phyloP scores from a whole-genome alignment of 2,329 filamentous ascomycete species.

The Neonectria magnoliae region DNA sequence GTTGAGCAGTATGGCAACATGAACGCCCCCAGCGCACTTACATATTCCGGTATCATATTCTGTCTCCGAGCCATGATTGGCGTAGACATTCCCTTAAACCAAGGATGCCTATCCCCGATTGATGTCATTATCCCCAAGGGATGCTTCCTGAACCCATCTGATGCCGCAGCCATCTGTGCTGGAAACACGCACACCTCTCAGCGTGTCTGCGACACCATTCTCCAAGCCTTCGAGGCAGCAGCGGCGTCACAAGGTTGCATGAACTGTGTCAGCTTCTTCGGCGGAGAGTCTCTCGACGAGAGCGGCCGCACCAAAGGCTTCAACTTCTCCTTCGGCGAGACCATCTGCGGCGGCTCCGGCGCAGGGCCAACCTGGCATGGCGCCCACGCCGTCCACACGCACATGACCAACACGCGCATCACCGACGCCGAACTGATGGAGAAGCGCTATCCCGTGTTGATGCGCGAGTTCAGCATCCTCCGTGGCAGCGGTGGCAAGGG shows the following conservation, averaged over 20 bases:
- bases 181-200: conserved; percentile 46
- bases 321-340: conserved; percentile 44
- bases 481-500: conserved; percentile 64
- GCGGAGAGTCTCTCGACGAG: conserved; percentile 54
- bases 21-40: conserved; percentile 49
- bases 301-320: conserved; percentile 22
- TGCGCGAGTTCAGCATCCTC: conserved; percentile 43
- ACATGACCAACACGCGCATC: conserved; percentile 51
- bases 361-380: conserved; percentile 43
- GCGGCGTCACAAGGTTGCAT: conserved; percentile 79
- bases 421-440: conserved; percentile 48
- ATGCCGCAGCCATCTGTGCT: conserved; percentile 43
- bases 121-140: conserved; percentile 35
- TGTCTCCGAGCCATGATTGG: conserved; percentile 41
- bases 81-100: conserved; percentile 45
- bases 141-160: conserved; percentile 46
- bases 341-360: conserved; percentile 44
- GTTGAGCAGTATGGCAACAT: conserved; percentile 47
- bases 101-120: conserved; percentile 59
- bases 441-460: conserved; percentile 43
- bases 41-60: conserved; percentile 48
- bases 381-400: conserved; percentile 40
- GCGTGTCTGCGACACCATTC: conserved; percentile 68
- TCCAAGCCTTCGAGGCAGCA: conserved; percentile 78
- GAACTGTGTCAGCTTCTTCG: conserved; percentile 83